phyloP scores from a whole-genome alignment of 2,329 filamentous ascomycete genomes.

The Arthrinium puccinioides region DNA sequence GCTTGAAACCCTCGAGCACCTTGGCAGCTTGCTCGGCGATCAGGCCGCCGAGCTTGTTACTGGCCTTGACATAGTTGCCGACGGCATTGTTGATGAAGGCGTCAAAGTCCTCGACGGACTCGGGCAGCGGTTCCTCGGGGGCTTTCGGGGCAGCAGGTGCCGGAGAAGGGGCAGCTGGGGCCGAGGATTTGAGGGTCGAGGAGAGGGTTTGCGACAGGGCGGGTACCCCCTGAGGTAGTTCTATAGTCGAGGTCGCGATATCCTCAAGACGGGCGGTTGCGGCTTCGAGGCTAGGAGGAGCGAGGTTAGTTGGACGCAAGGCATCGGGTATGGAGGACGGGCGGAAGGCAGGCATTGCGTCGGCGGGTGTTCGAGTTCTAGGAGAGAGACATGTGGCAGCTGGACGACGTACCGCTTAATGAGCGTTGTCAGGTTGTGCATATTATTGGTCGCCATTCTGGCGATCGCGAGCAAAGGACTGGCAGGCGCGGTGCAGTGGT shows the following conservation, averaged over 20 bases:
- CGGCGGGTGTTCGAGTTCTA: not conserved
- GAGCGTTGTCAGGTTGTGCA: conserved; percentile 94
- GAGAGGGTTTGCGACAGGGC: conserved; percentile 33
- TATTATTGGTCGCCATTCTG: conserved; percentile 68
- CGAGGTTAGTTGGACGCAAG: too few species aligned
- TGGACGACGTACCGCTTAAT: conserved; percentile 78
- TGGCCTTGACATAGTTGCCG: conserved; percentile 69
- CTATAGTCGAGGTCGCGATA: conserved; percentile 72
- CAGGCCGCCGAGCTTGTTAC: conserved; percentile 68
- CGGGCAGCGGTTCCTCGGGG: conserved; percentile 55
- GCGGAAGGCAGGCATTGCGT: conserved; percentile 12
- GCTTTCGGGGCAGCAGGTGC: conserved; percentile 25
- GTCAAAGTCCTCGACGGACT: conserved; percentile 84
- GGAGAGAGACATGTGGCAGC: not conserved
- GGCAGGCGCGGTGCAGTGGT: not conserved
- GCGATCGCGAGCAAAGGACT: conserved; percentile 6
- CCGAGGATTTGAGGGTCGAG: conserved; percentile 20
- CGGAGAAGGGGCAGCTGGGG: conserved; percentile 9
- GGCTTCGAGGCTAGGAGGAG: conserved; percentile 95
- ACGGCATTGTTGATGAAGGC: conserved; percentile 66
- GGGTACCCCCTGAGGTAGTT: conserved; percentile 46
- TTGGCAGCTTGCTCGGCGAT: conserved; percentile 67
- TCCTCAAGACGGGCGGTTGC: conserved; percentile 94
- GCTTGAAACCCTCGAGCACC: conserved; percentile 62
- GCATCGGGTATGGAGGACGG: too few species aligned